Evolutionary conservation across 2,329 filamentous ascomycete species (phyloP).

Genomic region (Geosmithia flava): DNA sequence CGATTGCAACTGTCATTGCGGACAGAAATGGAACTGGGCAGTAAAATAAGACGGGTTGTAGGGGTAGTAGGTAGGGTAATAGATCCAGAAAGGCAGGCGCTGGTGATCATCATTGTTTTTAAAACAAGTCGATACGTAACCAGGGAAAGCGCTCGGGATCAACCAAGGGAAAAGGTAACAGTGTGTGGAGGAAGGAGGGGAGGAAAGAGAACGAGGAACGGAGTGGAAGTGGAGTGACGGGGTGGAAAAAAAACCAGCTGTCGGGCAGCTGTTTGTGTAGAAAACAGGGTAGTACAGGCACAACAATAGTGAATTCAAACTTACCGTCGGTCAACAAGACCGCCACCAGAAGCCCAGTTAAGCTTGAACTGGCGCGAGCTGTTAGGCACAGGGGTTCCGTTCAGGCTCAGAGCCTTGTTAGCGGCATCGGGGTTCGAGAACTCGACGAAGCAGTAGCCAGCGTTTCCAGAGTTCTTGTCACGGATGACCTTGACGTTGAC

Average conservation of each 20-base stretch:
- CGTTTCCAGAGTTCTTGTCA: slow-evolving; percentile 97
- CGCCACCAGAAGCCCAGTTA: slow-evolving; percentile 97
- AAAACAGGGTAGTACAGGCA: neutral
- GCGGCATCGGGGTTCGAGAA: slow-evolving; percentile 75
- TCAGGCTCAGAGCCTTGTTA: slow-evolving; percentile 79
- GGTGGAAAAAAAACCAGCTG: neutral
- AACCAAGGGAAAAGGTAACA: neutral
- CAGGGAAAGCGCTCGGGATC: neutral
- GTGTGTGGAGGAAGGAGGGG: neutral
- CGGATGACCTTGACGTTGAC: slow-evolving; percentile 99
- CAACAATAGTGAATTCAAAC: slow-evolving; percentile 11
- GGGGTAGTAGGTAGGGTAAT: too few species aligned
- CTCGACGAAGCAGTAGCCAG: slow-evolving; percentile 97
- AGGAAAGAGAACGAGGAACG: neutral
- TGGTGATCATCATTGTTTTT: neutral
- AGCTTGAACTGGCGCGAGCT: slow-evolving; percentile 94
- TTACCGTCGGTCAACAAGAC: slow-evolving; percentile 83
- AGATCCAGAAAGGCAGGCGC: neutral
- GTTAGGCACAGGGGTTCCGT: slow-evolving; percentile 84
- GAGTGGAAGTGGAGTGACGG: neutral
- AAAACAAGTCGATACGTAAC: neutral
- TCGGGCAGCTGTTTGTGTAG: neutral
- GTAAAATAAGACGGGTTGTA: neutral
- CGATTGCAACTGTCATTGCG: neutral
- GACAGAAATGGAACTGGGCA: neutral